Base-by-base conservation (phyloP, 164 flowering plant genomes). In the Umbilicus rupestris region DNA sequence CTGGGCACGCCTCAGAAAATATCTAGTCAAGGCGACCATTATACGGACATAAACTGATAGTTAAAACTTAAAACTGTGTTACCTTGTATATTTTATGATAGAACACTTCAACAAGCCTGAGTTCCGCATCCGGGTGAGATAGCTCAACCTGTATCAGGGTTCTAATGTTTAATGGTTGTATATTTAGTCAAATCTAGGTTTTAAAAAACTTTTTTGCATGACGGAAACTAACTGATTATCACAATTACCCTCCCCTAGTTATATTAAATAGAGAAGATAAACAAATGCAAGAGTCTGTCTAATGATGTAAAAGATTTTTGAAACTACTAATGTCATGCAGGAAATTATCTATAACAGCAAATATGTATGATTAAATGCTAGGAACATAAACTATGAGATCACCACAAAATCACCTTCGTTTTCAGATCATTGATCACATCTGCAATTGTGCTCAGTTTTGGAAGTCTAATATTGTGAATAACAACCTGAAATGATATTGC, bases 51-150 rank as follows among this genome's bases (percentile, higher is more conserved):
- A 20, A 22, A 24, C 24, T 24, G 11, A 6, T 7, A 24, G 59
- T 52, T 1, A 55, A 55, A 62, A 62, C 41, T 8, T 8, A n/a
- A n/a, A n/a, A n/a, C n/a, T 35, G 14, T 20, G 66, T 47, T 79
- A 94, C 99, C 99, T 94, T 94, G 66, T 91, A 94, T 26, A 94
- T 94, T 85, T 94, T 94, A 82, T 94, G 99, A 78, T 87, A 89
- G 80, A 94, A 91, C 66, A 91, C 96, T 81, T 94, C 99, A 65
- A 94, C 87, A 77, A 94, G 67, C 71, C 99, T 83, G 60, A 94
- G 92, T 71, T 94, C 96, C 9, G 96, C 97, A 85, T 84, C 72
- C 55, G 93, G 93, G 71, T 82, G 88, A 71, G 99, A 94, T 71
- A 94, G 68, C 72, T 94, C 97, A 29, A 94, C 99, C 99, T 94